Evolutionary conservation across 1,284 basidiomycete species (phyloP).

Genomic region (Macrocystidia cucumis): DNA sequence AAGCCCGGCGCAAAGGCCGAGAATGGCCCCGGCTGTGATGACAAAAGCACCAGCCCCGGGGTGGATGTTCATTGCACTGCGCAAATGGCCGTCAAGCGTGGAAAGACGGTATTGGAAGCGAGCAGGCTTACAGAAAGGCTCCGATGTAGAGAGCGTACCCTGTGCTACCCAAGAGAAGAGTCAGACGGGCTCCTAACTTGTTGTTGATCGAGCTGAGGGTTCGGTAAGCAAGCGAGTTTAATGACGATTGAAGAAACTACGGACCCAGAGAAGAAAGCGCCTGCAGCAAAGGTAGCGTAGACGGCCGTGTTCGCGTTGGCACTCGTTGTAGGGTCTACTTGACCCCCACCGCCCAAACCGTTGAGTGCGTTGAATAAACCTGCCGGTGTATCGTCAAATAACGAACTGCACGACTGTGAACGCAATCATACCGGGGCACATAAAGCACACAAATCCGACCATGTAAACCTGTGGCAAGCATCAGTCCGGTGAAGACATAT

Average conservation of each 20-base stretch:
- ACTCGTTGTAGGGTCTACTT: conserved; percentile 48
- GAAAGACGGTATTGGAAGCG: conserved; percentile 1
- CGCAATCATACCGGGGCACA: conserved; percentile 48
- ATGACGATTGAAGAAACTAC: conserved; percentile 18
- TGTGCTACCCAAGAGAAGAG: conserved; percentile 62
- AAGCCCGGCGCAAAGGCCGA: conserved; percentile 78
- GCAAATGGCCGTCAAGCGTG: conserved; percentile 1
- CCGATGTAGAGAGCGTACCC: conserved; percentile 74
- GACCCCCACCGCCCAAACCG: conserved; percentile 67
- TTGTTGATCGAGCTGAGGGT: conserved; percentile 62
- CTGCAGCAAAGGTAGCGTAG: conserved; percentile 62
- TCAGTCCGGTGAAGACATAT: conserved; percentile 7
- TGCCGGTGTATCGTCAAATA: conserved; percentile 9
- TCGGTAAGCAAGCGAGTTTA: conserved; percentile 1
- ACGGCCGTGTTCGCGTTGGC: conserved; percentile 62
- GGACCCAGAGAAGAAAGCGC: conserved; percentile 60
- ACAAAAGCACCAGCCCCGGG: conserved; percentile 53
- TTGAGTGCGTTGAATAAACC: conserved; percentile 49
- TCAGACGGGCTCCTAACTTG: conserved; percentile 64
- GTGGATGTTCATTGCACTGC: conserved; percentile 65
- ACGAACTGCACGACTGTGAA: not conserved
- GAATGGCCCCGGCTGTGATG: conserved; percentile 71
- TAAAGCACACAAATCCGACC: conserved; percentile 61
- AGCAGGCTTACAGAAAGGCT: conserved; percentile 51
- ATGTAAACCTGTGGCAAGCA: conserved; percentile 34